Evolutionary conservation across 345 rosid genomes (phyloP).

Genomic region (Salix dunnii): DNA sequence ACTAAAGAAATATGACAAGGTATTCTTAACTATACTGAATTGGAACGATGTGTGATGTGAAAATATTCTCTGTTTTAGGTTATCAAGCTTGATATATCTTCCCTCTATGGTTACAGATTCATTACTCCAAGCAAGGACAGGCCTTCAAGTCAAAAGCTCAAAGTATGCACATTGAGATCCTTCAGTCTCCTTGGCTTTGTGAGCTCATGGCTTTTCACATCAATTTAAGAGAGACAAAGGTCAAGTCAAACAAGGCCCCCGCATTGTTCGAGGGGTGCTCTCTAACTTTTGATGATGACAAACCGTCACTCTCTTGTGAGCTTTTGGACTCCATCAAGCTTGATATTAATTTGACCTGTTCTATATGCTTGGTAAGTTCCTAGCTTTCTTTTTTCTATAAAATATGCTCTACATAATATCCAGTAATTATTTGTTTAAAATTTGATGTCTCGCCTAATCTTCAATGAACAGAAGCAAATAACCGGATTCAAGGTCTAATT

Average conservation of each 20-base stretch:
- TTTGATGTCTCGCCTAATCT: background rate
- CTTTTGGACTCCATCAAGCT: conserved; percentile 75
- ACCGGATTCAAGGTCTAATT: background rate
- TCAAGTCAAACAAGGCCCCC: conserved; percentile 36
- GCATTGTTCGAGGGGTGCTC: conserved; percentile 67
- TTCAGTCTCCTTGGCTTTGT: conserved; percentile 91
- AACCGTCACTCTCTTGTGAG: conserved; percentile 72
- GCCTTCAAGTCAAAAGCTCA: conserved; percentile 81
- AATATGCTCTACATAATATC: background rate
- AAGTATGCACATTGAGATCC: conserved; percentile 82
- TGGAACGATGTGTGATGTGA: background rate
- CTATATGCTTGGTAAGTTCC: conserved; percentile 85
- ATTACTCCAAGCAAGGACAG: conserved; percentile 90
- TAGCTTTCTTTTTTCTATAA: background rate
- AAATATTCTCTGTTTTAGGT: background rate
- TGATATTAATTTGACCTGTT: conserved; percentile 83
- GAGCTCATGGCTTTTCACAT: conserved; percentile 92
- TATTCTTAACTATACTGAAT: background rate
- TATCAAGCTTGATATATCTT: background rate
- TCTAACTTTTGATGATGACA: conserved; percentile 53
- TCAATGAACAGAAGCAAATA: background rate
- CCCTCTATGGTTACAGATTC: conserved; percentile 47
- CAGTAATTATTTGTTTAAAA: background rate
- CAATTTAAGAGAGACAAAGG: conserved; percentile 60
- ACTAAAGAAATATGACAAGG: conserved; percentile 95